These are phyloP conservation scores for Isoetes engelmannii DNA, from an alignment of 83 land plant genomes.

Conservation along the genomic window DNA sequence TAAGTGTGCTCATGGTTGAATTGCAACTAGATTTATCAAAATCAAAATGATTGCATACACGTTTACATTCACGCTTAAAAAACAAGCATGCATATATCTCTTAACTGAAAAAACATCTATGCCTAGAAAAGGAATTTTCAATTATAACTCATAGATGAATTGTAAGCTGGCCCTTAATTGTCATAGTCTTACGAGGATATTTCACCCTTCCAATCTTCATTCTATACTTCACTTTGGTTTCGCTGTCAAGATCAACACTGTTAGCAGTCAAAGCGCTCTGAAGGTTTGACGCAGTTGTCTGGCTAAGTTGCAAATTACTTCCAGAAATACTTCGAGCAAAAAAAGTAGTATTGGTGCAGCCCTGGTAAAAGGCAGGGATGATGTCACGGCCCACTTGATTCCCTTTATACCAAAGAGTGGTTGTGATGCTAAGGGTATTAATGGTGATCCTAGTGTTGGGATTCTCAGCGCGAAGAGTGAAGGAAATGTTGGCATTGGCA, in stretches of 20 bases:
- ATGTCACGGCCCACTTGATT: slow-evolving; percentile 17
- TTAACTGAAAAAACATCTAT: no score
- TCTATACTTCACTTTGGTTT: background rate
- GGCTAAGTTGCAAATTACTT: background rate
- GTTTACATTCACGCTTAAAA: no score
- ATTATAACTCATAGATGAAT: no score
- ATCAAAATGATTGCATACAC: no score
- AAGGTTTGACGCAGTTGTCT: slow-evolving; percentile 3
- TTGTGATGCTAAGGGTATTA: slow-evolving; percentile 37
- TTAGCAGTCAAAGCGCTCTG: background rate
- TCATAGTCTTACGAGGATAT: slow-evolving; percentile 10
- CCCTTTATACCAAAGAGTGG: slow-evolving; percentile 28
- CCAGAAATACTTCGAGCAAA: slow-evolving; percentile 22
- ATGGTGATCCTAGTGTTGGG: slow-evolving; percentile 48
- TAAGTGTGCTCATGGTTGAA: no score
- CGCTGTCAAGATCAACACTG: slow-evolving; percentile 13
- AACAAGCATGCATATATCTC: no score
- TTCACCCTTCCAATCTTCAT: slow-evolving; percentile 23
- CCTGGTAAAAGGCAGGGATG: slow-evolving; percentile 48
- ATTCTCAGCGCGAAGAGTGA: slow-evolving; percentile 36
- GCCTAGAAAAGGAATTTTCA: no score
- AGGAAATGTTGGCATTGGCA: slow-evolving; percentile 30
- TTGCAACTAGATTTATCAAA: no score
- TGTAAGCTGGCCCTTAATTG: slow-evolving; percentile 15
- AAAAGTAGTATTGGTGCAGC: slow-evolving; percentile 39